Conservation (phyloP, 768 basidiomycete species). For the Phanerodontia chrysosporium region DNA sequence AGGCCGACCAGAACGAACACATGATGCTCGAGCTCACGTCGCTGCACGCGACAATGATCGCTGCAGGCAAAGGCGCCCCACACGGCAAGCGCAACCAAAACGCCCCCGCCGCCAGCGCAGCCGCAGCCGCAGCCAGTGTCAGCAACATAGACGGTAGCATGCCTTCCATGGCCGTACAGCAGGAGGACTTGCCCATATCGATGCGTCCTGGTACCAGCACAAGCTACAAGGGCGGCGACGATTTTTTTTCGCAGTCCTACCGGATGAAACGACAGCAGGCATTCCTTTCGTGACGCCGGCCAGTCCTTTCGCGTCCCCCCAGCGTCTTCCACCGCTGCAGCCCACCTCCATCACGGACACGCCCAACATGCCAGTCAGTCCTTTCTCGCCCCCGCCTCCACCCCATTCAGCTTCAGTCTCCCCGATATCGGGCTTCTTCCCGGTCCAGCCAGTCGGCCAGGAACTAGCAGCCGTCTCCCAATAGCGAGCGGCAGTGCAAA, state of each 20-base stretch:
- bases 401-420: conserved; percentile 46
- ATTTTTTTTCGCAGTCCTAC: conserved; percentile 17
- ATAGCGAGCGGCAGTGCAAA: conserved; percentile 33
- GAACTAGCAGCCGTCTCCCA: conserved; percentile 48
- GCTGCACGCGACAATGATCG: conserved; percentile 78
- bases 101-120: conserved; percentile 5
- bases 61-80: conserved; percentile 37
- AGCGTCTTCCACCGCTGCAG: conserved; percentile 37
- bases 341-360: conserved; percentile 28
- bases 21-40: conserved; percentile 90
- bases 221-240: conserved; percentile 56
- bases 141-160: not conserved
- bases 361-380: conserved; percentile 45
- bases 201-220: conserved; percentile 68
- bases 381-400: conserved; percentile 58
- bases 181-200: conserved; percentile 43
- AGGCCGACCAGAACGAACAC: conserved; percentile 79
- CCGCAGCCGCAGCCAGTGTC: not conserved
- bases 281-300: conserved; percentile 78
- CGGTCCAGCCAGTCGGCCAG: conserved; percentile 32
- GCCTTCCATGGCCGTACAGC: conserved; percentile 32
- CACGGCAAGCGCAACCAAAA: conserved; percentile 37
- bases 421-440: conserved; percentile 22
- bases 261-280: conserved; percentile 30
- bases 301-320: conserved; percentile 77